phyloP scores from a whole-genome alignment of 208 protist species.

The Acanthamoeba lenticulata region DNA sequence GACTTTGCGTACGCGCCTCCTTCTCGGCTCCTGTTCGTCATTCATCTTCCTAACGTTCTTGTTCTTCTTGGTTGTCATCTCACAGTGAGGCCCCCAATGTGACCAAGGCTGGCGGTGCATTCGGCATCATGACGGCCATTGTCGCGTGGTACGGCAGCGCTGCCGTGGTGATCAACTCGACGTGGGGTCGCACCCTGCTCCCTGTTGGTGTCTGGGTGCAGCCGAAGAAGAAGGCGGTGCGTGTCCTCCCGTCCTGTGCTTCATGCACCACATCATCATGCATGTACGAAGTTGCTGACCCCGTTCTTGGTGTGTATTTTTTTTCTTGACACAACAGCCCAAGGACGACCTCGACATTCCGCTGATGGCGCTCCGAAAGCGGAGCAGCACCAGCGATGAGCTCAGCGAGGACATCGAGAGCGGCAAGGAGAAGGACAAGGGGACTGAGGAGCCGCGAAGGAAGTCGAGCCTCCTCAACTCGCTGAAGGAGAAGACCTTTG shows the following conservation, averaged over 20 bases:
- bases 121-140: constrained; percentile 18
- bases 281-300: neutral
- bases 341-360: neutral
- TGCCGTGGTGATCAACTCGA: constrained; percentile 37
- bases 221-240: constrained; percentile 33
- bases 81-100: constrained; percentile 1
- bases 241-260: neutral
- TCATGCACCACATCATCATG: neutral
- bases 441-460: neutral
- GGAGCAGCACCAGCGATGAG: neutral
- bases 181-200: constrained; percentile 33
- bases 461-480: neutral
- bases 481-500: neutral
- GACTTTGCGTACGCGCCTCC: neutral
- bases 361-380: neutral
- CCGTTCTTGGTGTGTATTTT: neutral
- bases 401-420: neutral
- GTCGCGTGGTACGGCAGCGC: constrained; percentile 54
- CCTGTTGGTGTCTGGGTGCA: constrained; percentile 43
- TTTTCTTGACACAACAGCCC: neutral
- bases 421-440: neutral
- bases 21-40: neutral
- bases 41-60: neutral
- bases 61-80: too few relatives aligned
- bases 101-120: constrained; percentile 16